Conservation (phyloP, 2,329 filamentous ascomycete species). For the Pleoardoris graminearum region DNA sequence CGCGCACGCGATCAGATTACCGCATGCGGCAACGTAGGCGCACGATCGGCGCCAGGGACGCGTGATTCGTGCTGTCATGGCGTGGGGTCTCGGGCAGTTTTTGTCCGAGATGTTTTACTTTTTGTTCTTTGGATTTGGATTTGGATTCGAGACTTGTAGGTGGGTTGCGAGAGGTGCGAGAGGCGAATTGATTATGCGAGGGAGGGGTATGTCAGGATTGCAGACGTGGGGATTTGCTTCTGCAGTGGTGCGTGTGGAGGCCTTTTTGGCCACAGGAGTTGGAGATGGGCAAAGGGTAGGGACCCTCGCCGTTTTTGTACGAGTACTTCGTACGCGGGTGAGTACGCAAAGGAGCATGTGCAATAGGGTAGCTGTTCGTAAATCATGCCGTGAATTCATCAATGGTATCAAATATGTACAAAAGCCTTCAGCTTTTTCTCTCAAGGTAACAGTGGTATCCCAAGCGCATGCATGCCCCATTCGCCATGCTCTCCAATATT, state of each 20-base stretch:
- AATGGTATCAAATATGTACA: conserved; percentile 9
- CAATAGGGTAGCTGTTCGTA: background rate
- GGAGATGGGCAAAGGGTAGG: background rate
- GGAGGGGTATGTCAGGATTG: no score
- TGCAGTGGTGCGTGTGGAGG: no score
- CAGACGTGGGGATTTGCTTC: no score
- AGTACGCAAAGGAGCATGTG: background rate
- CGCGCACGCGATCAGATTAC: conserved; percentile 9
- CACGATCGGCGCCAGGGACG: background rate
- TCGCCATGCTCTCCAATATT: conserved; percentile 4
- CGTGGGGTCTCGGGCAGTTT: background rate
- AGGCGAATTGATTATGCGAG: no score
- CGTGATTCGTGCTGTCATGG: conserved; percentile 6
- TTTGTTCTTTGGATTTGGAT: background rate
- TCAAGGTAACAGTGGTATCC: conserved; percentile 9
- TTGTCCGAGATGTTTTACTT: background rate
- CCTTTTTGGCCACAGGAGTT: no score
- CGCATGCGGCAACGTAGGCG: background rate
- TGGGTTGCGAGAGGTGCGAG: background rate
- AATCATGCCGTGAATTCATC: conserved; percentile 8
- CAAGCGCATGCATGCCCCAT: background rate
- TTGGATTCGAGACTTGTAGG: no score
- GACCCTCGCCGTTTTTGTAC: background rate
- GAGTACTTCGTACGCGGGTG: no score
- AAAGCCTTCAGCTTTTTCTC: background rate